These are phyloP conservation scores for Globisporangium irregulare DNA, from an alignment of 352 stramenopile genomes.

Conservation along the genomic window DNA sequence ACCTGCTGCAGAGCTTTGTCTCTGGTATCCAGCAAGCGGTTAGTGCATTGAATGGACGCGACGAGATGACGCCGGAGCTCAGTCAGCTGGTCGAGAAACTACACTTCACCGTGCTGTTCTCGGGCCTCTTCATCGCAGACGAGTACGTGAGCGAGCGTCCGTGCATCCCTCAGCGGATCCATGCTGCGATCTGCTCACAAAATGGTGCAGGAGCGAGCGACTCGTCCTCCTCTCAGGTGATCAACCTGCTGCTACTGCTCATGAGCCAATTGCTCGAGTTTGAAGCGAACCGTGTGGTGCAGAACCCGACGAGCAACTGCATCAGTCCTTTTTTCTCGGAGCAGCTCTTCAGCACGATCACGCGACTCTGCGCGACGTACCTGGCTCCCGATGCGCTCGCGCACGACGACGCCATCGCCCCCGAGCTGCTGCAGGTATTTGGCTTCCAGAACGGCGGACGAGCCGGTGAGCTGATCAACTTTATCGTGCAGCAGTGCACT, in stretches of 20 bases:
- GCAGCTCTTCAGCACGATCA: slow-evolving; percentile 67
- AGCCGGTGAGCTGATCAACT: slow-evolving; percentile 58
- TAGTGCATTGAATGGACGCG: slow-evolving; percentile 35
- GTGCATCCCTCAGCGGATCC: slow-evolving; percentile 59
- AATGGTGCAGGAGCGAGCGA: slow-evolving; percentile 1
- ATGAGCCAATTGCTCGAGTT: slow-evolving; percentile 74
- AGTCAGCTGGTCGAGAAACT: slow-evolving; percentile 76
- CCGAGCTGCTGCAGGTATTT: slow-evolving; percentile 62
- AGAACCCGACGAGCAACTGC: slow-evolving; percentile 47
- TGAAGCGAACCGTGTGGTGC: slow-evolving; percentile 53
- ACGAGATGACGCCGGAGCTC: slow-evolving; percentile 53
- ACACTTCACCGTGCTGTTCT: slow-evolving; percentile 79
- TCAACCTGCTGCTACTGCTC: slow-evolving; percentile 64
- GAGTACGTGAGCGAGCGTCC: slow-evolving; percentile 76
- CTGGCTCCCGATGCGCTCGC: slow-evolving; percentile 47
- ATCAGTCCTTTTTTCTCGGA: slow-evolving; percentile 84
- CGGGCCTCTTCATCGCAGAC: slow-evolving; percentile 71
- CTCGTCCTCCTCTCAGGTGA: slow-evolving; percentile 28
- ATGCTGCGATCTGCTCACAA: slow-evolving; percentile 27
- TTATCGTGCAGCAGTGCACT: slow-evolving; percentile 64
- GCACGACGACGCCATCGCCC: slow-evolving; percentile 35
- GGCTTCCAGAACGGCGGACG: slow-evolving; percentile 50
- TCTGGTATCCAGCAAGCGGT: slow-evolving; percentile 42
- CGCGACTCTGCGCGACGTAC: slow-evolving; percentile 75
- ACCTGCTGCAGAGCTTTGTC: slow-evolving; percentile 62